Evolutionary conservation across 441 rosid genomes (phyloP).

Genomic region (Gossypium gossypioides): DNA sequence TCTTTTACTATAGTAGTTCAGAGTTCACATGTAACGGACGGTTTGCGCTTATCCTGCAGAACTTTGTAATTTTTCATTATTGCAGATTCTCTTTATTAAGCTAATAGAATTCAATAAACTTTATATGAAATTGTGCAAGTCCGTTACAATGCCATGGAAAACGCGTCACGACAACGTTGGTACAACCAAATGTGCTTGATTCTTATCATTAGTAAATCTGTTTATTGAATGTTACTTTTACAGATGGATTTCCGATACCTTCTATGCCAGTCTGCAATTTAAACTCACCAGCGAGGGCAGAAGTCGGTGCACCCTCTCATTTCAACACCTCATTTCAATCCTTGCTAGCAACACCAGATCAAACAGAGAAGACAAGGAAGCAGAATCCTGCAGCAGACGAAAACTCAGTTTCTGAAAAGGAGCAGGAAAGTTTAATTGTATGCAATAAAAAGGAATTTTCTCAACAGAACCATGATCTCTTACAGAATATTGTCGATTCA

Average conservation of each 20-base stretch:
- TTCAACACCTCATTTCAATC: constrained; percentile 25
- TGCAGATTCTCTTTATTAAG: background rate
- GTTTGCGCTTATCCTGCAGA: background rate
- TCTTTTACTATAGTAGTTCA: background rate
- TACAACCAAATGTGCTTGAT: background rate
- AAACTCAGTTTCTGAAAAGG: constrained; percentile 24
- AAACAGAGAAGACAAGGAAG: constrained; percentile 17
- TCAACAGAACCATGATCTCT: constrained; percentile 21
- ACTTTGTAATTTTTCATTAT: background rate
- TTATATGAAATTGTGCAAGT: background rate
- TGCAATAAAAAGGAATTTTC: constrained; percentile 19
- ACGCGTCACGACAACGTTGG: background rate
- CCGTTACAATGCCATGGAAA: background rate
- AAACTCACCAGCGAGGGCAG: constrained; percentile 39
- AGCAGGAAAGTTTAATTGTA: constrained; percentile 19
- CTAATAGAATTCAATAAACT: background rate
- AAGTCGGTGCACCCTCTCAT: constrained; percentile 28
- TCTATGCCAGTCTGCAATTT: constrained; percentile 30
- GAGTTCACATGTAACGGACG: background rate
- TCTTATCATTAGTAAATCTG: background rate
- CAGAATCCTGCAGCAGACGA: constrained; percentile 14
- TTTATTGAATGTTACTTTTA: constrained; percentile 13
- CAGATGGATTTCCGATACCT: constrained; percentile 48
- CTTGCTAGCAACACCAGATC: constrained; percentile 29
- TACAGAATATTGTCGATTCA: constrained; percentile 37